Percentiles rank a stretch among this genome's conserved stretches.
These are phyloP conservation scores for Sclerotinia sclerotiorum DNA, from an alignment of 2,329 filamentous ascomycete species.

Conservation along the genomic window DNA sequence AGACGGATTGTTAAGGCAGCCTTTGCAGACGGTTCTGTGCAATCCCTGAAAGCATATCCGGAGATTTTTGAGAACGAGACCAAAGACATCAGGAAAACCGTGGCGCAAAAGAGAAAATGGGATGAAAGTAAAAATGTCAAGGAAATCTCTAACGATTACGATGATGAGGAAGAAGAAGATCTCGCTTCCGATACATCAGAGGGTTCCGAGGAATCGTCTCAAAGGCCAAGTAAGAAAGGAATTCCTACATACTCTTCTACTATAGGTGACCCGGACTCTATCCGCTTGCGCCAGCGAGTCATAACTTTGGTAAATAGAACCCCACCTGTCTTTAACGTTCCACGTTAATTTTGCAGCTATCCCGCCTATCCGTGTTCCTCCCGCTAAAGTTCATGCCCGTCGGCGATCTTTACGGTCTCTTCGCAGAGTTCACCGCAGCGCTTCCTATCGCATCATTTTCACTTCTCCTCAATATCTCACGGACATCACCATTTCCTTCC, in stretches of 20 bases:
- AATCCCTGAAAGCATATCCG: slow-evolving; percentile 55
- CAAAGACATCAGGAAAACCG: slow-evolving; percentile 44
- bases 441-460: slow-evolving; percentile 42
- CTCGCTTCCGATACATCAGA: slow-evolving; percentile 13
- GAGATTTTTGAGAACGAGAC: slow-evolving; percentile 70
- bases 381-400: slow-evolving; percentile 49
- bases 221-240: slow-evolving; percentile 4
- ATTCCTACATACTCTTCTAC: slow-evolving; percentile 23
- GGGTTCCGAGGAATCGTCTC: background rate
- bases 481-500: slow-evolving; percentile 41
- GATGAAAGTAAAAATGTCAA: slow-evolving; percentile 34
- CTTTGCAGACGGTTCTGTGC: slow-evolving; percentile 62
- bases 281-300: slow-evolving; percentile 37
- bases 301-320: slow-evolving; percentile 34
- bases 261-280: slow-evolving; percentile 37
- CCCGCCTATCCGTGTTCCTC: slow-evolving; percentile 42
- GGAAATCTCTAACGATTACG: slow-evolving; percentile 48
- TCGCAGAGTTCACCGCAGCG: slow-evolving; percentile 45
- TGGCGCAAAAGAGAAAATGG: slow-evolving; percentile 52
- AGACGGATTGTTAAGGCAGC: slow-evolving; percentile 62
- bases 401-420: slow-evolving; percentile 49
- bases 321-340: background rate
- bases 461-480: slow-evolving; percentile 45
- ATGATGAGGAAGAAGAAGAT: slow-evolving; percentile 44
- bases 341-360: slow-evolving; percentile 31